Evolutionary conservation across 805 yeast species (phyloP), one percentile per base, ranked within the genome.

Genomic region (Pichia occidentalis): DNA sequence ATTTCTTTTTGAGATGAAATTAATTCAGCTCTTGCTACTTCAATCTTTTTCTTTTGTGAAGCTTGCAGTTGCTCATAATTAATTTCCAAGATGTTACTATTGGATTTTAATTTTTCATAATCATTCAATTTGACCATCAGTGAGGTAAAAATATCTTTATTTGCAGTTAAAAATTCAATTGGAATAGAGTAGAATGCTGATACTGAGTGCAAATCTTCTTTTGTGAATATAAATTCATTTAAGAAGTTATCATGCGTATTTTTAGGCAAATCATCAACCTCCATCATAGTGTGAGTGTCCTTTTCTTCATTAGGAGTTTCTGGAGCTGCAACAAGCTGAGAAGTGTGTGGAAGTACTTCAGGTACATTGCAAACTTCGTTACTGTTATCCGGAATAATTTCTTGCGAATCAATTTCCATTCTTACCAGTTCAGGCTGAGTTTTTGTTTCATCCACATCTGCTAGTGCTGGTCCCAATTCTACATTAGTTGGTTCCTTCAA

Each of bases 11-110:
- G 42, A 3, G 55, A 38, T 3, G 45, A 42, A 3, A 44, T 47
- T 1, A 61, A 31, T 31, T 65, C 64, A 6, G 37, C 43, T 23
- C 57, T 60, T 32, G 67, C 43, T 0, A 51, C 24, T 11, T 60
- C 65, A 5, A 56, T 38, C 34, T 57, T 65, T 39, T 58, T 62
- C 7, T 48, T 40, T 1, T 54, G 49, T 1, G 64, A 41, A 26
- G 63, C 67, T 16, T 60, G 59, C 13, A 56, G 44, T 37, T 67
- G 71, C 37, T 70, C 73, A 13, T 62, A 51, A n/a, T 59, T 57
- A 10, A 69, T 59, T 39, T 61, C 64, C 21, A 64, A 28, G 3
- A 61, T 48, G 32, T 64, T 39, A 33, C 60, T 63, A 31, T 61
- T 63, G 1, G 73, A 63, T 39, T 60, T 57, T 28, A 68, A 34